Evolutionary conservation across 2,329 filamentous ascomycete genomes (phyloP), one percentile per base, ranked within the genome.

Genomic region (Sordariomycetes sp.): DNA sequence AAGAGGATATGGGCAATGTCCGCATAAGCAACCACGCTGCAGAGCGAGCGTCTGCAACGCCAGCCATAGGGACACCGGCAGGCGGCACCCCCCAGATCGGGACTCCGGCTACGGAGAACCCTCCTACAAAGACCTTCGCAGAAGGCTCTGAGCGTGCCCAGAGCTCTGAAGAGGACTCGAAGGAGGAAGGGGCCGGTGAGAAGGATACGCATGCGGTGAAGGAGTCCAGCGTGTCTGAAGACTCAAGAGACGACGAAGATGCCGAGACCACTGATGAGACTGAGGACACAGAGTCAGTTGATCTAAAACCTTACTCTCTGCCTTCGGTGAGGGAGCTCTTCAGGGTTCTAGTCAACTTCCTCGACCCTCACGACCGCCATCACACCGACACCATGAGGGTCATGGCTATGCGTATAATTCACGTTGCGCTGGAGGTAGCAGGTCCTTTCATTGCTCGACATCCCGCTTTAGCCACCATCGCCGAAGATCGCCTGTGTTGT

Each of bases 321-420:
- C 87, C 90, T 2, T 95, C 90, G 3, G 95, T 98, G 45, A 72
- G 88, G 44, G 93, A 98, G 54, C 72, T 98, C 1, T 94, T 98
- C 53, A 72, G 92, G 34, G 92, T 96, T 27, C 66, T 98, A 18
- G 90, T 96, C 29, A 90, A 94, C 54, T 79, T 98, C 12, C 63
- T 98, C 18, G 87, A 98, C 51, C 92, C 93, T 2, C 85, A 94
- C 50, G 90, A 96, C 57, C 80, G 78, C 34, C 85, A 90, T 46
- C 86, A 95, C 55, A 93, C 87, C 3, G 92, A 98, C 52, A 82
- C 86, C 2, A 92, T 96, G 82, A 78, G 90, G 46, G 86, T 98
- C 26, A 98, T 98, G 88, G 92, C 92, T 14, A 64, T 98, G 44
- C 79, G 92, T 28, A 96, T 98, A 42, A 92, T 98, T 36, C 92